Evolutionary conservation across 2,329 filamentous ascomycete genomes (phyloP), one percentile per base, ranked within the genome.

Genomic region (Purpureocillium takamizusanense): DNA sequence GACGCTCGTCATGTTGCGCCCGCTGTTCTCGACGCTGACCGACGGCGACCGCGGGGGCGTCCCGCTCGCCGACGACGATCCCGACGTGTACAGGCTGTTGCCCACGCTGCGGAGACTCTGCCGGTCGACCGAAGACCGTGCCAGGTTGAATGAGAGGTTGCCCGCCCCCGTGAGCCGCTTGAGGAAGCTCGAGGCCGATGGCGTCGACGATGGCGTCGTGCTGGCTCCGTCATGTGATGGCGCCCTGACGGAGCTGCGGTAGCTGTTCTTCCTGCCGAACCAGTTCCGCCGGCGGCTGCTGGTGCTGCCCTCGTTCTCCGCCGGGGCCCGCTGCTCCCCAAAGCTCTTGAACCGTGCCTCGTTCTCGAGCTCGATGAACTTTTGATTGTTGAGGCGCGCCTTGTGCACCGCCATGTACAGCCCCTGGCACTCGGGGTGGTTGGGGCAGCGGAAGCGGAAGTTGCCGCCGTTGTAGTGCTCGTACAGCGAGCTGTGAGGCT

Each of bases 381-480:
- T 90, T 38, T 87, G 83, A 56, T 97, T 95, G 62, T 95, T 86
- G 56, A 95, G 84, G 35, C 92, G 83, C 15, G 89, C 81, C 43
- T 84, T 75, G 60, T 97, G 94, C 44, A 97, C 89, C 32, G 90
- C 76, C 52, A 76, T 76, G 61, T 95, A 98, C 4, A 98, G 70
- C 28, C 76, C 73, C 47, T 84, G 81, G 54, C 89, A 94, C 44
- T 95, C 90, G 32, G 78, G 73, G 3, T 79, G 72, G 34, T 76
- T 85, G 31, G 81, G 70, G 35, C 86, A 86, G 31, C 92, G 83
- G 73, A 97, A 92, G 69, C 94, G 90, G 64, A 95, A 86, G 56
- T 94, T 92, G 51, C 66, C 70, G 25, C 72, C 72, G 12, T 80
- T 81, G 36, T 81, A 74, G 12, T 52, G 54, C 64, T 65, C 74